phyloP scores from a whole-genome alignment of 768 basidiomycete genomes.

The Clathrus columnatus region DNA sequence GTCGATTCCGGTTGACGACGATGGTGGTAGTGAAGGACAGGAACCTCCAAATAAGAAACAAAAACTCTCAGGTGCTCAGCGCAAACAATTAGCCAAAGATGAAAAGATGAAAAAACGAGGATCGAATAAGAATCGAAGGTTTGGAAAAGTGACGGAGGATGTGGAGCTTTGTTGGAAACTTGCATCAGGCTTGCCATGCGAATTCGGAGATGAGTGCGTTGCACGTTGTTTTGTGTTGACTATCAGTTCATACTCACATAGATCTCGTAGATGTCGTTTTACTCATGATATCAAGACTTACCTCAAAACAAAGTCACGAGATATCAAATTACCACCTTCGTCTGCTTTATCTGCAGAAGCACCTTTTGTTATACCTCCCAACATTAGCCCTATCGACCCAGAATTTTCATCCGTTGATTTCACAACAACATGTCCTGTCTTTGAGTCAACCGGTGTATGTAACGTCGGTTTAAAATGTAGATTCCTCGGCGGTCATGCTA shows the following conservation, averaged over 20 bases:
- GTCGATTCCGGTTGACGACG: constrained; percentile 40
- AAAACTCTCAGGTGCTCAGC: constrained; percentile 28
- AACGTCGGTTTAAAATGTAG: constrained; percentile 85
- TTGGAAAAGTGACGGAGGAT: constrained; percentile 70
- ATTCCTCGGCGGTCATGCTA: constrained; percentile 73
- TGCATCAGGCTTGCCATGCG: constrained; percentile 62
- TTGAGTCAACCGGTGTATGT: constrained; percentile 63
- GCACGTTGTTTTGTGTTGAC: neutral
- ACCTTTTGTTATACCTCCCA: constrained; percentile 38
- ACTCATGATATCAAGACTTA: constrained; percentile 73
- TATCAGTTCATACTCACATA: neutral
- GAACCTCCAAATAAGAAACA: constrained; percentile 16
- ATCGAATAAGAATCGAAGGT: constrained; percentile 75
- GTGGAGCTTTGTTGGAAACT: constrained; percentile 76
- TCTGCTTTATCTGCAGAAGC: constrained; percentile 35
- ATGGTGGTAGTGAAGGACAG: constrained; percentile 51
- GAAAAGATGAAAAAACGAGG: constrained; percentile 70
- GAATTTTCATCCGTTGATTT: constrained; percentile 35
- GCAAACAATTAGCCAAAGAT: constrained; percentile 45
- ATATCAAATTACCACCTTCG: constrained; percentile 51
- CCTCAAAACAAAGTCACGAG: constrained; percentile 64
- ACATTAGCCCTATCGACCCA: constrained; percentile 18
- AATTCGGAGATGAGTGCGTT: constrained; percentile 51
- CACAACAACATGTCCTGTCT: constrained; percentile 56
- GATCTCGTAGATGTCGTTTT: constrained; percentile 52